Conservation (phyloP, 371 early-diverging fungal species). For the Mortierella sp. region DNA sequence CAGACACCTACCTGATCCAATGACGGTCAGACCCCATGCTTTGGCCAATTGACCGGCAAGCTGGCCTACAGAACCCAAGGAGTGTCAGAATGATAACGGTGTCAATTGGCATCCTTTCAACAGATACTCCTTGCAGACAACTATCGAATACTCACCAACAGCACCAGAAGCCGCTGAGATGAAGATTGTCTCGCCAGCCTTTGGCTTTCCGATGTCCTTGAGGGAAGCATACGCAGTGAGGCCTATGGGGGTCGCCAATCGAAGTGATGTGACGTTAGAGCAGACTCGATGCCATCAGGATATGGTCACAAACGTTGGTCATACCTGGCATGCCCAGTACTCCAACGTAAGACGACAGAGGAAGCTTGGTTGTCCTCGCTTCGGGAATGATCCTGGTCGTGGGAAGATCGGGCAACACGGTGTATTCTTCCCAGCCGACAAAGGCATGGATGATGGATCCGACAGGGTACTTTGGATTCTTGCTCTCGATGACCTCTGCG, state of each 20-base stretch:
- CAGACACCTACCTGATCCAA: constrained; percentile 57
- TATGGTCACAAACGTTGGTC: neutral
- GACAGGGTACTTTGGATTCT: constrained; percentile 62
- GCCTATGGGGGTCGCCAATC: constrained; percentile 8
- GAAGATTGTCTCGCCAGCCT: constrained; percentile 74
- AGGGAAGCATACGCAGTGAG: constrained; percentile 59
- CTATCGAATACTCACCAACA: too few relatives aligned
- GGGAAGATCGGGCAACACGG: constrained; percentile 48
- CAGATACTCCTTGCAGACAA: too few relatives aligned
- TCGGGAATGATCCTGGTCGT: constrained; percentile 53
- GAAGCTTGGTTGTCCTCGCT: constrained; percentile 56
- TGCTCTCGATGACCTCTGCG: constrained; percentile 70
- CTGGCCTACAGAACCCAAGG: too few relatives aligned
- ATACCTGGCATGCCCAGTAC: constrained; percentile 50
- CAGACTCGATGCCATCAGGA: neutral
- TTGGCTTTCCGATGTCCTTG: constrained; percentile 65
- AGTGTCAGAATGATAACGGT: too few relatives aligned
- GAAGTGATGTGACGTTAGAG: too few relatives aligned
- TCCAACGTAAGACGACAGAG: constrained; percentile 64
- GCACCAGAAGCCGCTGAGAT: constrained; percentile 71
- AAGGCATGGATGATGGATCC: constrained; percentile 71
- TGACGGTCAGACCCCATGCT: constrained; percentile 64
- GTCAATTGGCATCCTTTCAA: too few relatives aligned
- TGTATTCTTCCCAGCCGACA: constrained; percentile 68
- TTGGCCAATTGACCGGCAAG: constrained; percentile 76